Percentiles rank a stretch among this genome's conserved stretches.
Evolutionary conservation across 2,329 filamentous ascomycete species (phyloP).

Genomic region (Paracorniculantispora psalliotae): DNA sequence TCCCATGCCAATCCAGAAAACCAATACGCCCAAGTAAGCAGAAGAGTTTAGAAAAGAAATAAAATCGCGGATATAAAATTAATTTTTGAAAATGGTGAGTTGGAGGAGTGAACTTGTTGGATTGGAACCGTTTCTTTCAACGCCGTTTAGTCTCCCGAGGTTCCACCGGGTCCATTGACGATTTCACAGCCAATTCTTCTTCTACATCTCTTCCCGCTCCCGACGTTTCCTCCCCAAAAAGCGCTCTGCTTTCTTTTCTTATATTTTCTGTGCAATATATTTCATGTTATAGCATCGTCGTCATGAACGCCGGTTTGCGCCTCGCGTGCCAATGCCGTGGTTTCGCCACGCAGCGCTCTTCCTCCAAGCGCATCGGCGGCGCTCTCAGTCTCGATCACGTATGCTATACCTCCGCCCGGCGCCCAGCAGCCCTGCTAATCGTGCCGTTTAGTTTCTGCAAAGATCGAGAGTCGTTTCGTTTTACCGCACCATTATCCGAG

Average conservation of each 20-base stretch:
- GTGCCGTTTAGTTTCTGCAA: constrained; percentile 46
- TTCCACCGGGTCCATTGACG: constrained; percentile 3
- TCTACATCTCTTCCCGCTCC: not conserved
- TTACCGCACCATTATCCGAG: constrained; percentile 54
- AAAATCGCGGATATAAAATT: not conserved
- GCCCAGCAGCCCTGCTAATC: not conserved
- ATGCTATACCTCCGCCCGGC: constrained; percentile 19
- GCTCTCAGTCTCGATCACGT: constrained; percentile 56
- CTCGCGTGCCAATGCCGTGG: not conserved
- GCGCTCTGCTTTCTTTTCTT: not conserved
- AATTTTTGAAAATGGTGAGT: not conserved
- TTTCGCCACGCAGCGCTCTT: constrained; percentile 10
- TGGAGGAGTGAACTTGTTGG: too few species aligned
- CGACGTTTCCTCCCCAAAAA: not conserved
- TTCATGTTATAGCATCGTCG: not conserved
- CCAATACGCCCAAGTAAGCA: too few species aligned
- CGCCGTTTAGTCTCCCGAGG: constrained; percentile 1
- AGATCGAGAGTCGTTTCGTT: constrained; percentile 49
- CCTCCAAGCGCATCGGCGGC: constrained; percentile 24
- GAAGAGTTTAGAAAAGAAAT: not conserved
- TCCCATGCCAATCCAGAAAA: not conserved
- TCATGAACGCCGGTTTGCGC: not conserved
- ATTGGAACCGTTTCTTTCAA: too few species aligned
- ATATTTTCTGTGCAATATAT: not conserved
- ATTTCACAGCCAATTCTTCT: not conserved